These are phyloP conservation scores for Fusarium liriodendri DNA, from an alignment of 2,329 filamentous ascomycete genomes.

Conservation along the genomic window DNA sequence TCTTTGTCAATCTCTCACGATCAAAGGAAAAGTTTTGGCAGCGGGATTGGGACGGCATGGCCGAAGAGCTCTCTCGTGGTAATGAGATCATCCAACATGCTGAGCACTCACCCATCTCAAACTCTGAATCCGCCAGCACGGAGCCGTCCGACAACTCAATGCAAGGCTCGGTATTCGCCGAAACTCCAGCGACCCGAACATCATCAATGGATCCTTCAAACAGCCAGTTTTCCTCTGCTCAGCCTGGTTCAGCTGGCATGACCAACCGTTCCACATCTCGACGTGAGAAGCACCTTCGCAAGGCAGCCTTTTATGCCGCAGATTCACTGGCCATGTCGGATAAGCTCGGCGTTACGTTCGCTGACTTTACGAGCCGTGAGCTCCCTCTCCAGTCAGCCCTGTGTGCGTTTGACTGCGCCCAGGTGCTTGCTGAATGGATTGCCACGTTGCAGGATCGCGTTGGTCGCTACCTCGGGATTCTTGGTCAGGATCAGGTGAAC, in stretches of 20 bases:
- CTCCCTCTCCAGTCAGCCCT: conserved; percentile 90
- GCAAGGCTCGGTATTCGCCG: conserved; percentile 59
- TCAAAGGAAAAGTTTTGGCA: conserved; percentile 96
- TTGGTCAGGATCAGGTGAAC: conserved; percentile 86
- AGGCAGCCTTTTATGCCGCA: conserved; percentile 94
- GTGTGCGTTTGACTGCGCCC: conserved; percentile 93
- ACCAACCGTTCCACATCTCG: conserved; percentile 67
- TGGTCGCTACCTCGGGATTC: conserved; percentile 86
- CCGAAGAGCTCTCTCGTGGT: conserved; percentile 84
- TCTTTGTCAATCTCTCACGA: conserved; percentile 92
- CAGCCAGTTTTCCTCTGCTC: conserved; percentile 49
- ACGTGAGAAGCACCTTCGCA: conserved; percentile 87
- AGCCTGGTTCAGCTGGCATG: conserved; percentile 36
- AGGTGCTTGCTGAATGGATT: conserved; percentile 94
- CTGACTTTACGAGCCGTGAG: conserved; percentile 85
- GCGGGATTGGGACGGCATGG: conserved; percentile 91
- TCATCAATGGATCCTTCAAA: conserved; percentile 60
- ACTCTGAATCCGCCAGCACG: conserved; percentile 55
- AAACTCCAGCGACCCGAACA: conserved; percentile 63
- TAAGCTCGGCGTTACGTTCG: conserved; percentile 85
- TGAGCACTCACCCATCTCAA: conserved; percentile 69
- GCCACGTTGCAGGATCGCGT: conserved; percentile 93
- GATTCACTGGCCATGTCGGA: conserved; percentile 92
- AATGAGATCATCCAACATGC: conserved; percentile 80
- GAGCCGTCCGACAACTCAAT: conserved; percentile 61